Conservation (phyloP, 2,329 filamentous ascomycete species). For the Myriosclerotinia duriaeana region DNA sequence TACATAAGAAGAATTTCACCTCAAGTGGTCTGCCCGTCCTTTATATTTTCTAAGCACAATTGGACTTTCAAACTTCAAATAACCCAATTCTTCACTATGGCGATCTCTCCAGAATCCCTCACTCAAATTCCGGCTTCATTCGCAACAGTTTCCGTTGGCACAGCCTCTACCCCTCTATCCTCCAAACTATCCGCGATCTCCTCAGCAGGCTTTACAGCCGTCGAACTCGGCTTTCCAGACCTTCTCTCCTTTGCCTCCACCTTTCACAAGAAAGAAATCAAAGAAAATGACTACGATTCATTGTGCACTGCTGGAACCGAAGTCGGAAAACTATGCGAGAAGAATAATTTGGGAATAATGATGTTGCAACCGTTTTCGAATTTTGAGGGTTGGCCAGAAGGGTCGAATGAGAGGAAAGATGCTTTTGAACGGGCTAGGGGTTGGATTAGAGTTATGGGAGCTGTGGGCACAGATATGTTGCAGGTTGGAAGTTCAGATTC, state of each 20-base stretch:
- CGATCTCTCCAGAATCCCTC: slow-evolving; percentile 28
- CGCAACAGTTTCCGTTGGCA: slow-evolving; percentile 56
- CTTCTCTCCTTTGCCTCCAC: slow-evolving; percentile 61
- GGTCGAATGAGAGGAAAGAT: slow-evolving; percentile 56
- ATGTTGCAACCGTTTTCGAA: slow-evolving; percentile 76
- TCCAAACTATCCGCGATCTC: slow-evolving; percentile 62
- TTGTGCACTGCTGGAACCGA: slow-evolving; percentile 55
- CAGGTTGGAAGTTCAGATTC: slow-evolving; percentile 50
- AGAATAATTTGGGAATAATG: slow-evolving; percentile 59
- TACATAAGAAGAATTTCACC: slow-evolving; percentile 1
- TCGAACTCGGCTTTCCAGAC: slow-evolving; percentile 75
- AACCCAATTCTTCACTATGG: not conserved
- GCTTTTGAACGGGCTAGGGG: slow-evolving; percentile 62
- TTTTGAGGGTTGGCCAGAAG: slow-evolving; percentile 71
- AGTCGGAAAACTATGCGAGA: slow-evolving; percentile 55
- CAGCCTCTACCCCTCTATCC: slow-evolving; percentile 52
- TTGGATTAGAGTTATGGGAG: slow-evolving; percentile 71
- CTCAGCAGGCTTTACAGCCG: slow-evolving; percentile 63
- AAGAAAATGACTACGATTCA: slow-evolving; percentile 57
- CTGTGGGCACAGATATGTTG: slow-evolving; percentile 66
- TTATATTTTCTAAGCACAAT: not conserved
- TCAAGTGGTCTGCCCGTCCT: not conserved
- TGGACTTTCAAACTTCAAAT: not conserved
- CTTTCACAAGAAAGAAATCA: slow-evolving; percentile 51
- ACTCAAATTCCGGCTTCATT: slow-evolving; percentile 50